Evolutionary conservation across 169 alveolate species (phyloP).

Genomic region (Cryptosporidium viatorum): DNA sequence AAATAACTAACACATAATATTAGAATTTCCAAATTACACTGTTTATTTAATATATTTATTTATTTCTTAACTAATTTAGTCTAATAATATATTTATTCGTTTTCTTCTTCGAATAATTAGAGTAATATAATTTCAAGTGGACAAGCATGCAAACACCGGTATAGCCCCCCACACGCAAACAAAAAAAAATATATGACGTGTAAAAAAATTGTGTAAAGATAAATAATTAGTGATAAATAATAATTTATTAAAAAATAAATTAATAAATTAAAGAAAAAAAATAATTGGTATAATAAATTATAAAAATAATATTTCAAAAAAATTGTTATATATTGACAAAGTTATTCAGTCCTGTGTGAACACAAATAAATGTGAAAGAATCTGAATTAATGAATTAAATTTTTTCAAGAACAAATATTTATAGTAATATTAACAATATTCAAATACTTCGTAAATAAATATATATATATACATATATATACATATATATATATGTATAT

Average conservation of each 20-base stretch:
- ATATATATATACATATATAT: too few species aligned
- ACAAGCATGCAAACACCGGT: conserved; percentile 76
- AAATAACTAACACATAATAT: too few species aligned
- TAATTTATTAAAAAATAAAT: neutral
- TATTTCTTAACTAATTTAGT: neutral
- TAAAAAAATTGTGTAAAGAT: conserved; percentile 9
- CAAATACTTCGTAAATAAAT: too few species aligned
- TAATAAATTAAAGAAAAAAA: too few species aligned
- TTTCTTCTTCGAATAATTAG: too few species aligned
- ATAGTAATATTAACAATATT: too few species aligned
- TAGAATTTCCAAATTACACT: neutral
- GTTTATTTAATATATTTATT: too few species aligned
- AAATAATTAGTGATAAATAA: neutral
- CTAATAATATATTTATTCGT: neutral
- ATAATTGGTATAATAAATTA: too few species aligned
- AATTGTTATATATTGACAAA: neutral
- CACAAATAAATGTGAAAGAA: neutral
- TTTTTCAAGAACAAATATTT: neutral
- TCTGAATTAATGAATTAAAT: conserved; percentile 4
- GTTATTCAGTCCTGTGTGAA: neutral
- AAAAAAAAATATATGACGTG: conserved; percentile 45
- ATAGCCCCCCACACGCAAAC: conserved; percentile 53
- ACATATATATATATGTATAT: too few species aligned
- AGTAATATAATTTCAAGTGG: conserved; percentile 35
- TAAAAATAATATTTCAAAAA: neutral